Conservation (phyloP, 2,329 filamentous ascomycete species). For the Ophiocordyceps sinensis region DNA sequence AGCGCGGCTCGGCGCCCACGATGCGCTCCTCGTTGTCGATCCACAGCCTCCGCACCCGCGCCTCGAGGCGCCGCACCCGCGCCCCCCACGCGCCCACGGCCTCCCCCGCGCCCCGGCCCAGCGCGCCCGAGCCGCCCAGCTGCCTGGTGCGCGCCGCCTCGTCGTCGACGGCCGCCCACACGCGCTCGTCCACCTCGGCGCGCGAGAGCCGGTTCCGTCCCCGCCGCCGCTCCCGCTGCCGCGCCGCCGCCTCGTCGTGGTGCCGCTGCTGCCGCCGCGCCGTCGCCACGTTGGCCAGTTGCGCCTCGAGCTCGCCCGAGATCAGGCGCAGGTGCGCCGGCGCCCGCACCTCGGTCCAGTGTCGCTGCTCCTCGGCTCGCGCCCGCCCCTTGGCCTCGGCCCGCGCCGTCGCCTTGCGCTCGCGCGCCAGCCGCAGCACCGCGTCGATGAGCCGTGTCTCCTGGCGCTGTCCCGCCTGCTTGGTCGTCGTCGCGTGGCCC, state of each 20-base stretch:
- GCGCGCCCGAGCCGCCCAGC: neutral
- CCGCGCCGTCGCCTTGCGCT: too few species aligned
- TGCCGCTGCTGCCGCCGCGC: neutral
- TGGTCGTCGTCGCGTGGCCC: too few species aligned
- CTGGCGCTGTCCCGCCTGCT: too few species aligned
- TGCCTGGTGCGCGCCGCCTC: neutral
- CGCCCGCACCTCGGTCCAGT: too few species aligned
- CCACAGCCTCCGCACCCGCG: conserved; percentile 3
- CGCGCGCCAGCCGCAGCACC: too few species aligned
- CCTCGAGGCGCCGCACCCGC: neutral
- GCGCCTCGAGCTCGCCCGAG: too few species aligned
- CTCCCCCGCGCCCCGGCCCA: neutral
- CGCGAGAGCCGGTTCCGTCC: neutral
- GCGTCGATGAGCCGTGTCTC: too few species aligned
- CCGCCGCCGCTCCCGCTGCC: neutral
- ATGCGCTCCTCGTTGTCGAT: conserved; percentile 2
- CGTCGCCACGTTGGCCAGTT: neutral
- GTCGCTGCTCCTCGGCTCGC: too few species aligned
- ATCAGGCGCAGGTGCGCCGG: too few species aligned
- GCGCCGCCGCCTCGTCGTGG: neutral
- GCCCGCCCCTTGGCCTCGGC: too few species aligned
- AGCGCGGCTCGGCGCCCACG: conserved; percentile 5
- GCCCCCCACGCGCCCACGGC: neutral
- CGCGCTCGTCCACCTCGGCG: neutral
- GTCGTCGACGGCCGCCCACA: neutral